Conservation (phyloP, 352 stramenopile genomes). For the Pythium phragmitis region DNA sequence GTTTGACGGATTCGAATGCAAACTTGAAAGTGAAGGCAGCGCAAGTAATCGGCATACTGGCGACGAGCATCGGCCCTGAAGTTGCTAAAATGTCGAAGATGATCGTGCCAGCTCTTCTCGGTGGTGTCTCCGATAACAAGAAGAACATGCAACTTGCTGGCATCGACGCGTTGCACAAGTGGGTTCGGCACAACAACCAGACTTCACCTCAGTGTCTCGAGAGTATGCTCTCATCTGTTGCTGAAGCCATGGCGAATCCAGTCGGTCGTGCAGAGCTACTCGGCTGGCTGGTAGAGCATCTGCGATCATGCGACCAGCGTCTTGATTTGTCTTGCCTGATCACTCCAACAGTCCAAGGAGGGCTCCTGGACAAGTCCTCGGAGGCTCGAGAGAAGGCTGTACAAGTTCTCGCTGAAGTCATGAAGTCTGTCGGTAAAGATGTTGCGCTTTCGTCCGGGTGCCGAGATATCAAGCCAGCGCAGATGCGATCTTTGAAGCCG, state of each 20-base stretch:
- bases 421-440: constrained; percentile 81
- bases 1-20: constrained; percentile 81
- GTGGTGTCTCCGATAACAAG: constrained; percentile 85
- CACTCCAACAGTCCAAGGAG: constrained; percentile 68
- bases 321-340: constrained; percentile 71
- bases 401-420: constrained; percentile 70
- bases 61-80: constrained; percentile 72
- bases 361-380: constrained; percentile 79
- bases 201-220: constrained; percentile 69
- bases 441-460: constrained; percentile 66
- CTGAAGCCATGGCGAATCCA: constrained; percentile 70
- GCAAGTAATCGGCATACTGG: constrained; percentile 79
- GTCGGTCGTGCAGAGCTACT: constrained; percentile 80
- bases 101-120: constrained; percentile 62
- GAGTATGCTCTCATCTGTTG: constrained; percentile 62
- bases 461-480: constrained; percentile 79
- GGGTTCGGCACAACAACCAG: constrained; percentile 74
- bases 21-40: constrained; percentile 87
- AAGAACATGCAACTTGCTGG: constrained; percentile 84
- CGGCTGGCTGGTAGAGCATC: constrained; percentile 67
- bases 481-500: constrained; percentile 86
- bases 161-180: constrained; percentile 79
- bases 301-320: constrained; percentile 56
- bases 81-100: constrained; percentile 83
- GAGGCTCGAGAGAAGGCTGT: constrained; percentile 84